Conservation (phyloP, 345 rosid species). For the Theobroma cacao region DNA sequence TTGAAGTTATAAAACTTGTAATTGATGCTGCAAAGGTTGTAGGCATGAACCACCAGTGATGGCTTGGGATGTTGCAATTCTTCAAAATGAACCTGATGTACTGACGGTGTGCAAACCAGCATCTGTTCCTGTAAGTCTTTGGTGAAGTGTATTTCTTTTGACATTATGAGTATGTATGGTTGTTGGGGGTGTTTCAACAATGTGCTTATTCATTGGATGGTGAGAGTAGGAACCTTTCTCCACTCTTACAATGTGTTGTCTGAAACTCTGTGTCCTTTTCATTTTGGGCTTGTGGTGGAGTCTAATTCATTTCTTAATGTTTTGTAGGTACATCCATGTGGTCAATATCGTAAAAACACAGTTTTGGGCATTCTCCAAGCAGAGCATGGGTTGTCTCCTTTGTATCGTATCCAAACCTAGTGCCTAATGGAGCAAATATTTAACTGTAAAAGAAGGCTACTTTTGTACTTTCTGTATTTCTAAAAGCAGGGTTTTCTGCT, state of each 20-base stretch:
- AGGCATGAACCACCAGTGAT: slow-evolving; percentile 94
- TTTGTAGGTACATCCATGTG: slow-evolving; percentile 89
- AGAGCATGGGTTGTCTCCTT: slow-evolving; percentile 69
- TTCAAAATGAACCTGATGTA: slow-evolving; percentile 67
- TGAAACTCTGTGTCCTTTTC: not conserved
- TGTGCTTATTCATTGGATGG: not conserved
- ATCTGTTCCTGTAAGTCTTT: slow-evolving; percentile 74
- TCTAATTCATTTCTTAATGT: slow-evolving; percentile 1
- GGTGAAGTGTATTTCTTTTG: not conserved
- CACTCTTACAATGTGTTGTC: not conserved
- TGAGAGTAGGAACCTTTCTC: slow-evolving; percentile 9
- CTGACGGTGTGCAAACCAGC: slow-evolving; percentile 86
- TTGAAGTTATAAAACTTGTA: slow-evolving; percentile 20
- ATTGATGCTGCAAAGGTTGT: slow-evolving; percentile 40
- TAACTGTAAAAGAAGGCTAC: not conserved
- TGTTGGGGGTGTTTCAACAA: not conserved
- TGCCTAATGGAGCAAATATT: not conserved
- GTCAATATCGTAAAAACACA: slow-evolving; percentile 94
- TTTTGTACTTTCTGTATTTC: not conserved
- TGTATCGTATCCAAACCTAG: slow-evolving; percentile 75
- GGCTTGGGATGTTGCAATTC: slow-evolving; percentile 58
- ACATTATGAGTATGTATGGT: not conserved
- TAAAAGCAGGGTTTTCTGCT: slow-evolving; percentile 2
- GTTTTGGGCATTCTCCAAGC: slow-evolving; percentile 95
- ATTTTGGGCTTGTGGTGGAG: not conserved